These are phyloP conservation scores for Heteromeles arbutifolia DNA, from an alignment of 306 rosid species.

Conservation along the genomic window DNA sequence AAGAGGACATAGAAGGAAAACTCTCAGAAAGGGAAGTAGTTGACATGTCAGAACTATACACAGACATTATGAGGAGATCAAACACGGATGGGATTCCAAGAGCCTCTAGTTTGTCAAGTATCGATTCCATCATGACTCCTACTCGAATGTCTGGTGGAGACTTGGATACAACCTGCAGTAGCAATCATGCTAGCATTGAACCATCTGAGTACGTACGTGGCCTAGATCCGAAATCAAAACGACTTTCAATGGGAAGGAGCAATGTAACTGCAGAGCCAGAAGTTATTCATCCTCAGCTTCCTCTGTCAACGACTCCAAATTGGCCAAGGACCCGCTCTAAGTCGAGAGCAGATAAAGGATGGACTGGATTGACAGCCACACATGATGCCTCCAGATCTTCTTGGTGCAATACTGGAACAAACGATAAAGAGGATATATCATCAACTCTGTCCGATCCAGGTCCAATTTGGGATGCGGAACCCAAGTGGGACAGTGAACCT, in stretches of 20 bases:
- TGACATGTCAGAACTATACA: constrained; percentile 80
- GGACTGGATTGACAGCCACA: constrained; percentile 81
- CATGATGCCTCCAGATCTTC: constrained; percentile 70
- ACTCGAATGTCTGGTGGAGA: constrained; percentile 90
- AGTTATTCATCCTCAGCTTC: constrained; percentile 87
- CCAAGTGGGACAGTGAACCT: constrained; percentile 88
- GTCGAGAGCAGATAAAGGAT: constrained; percentile 85
- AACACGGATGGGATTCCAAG: constrained; percentile 86
- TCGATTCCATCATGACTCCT: constrained; percentile 96
- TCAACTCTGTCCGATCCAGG: constrained; percentile 98
- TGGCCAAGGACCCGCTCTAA: constrained; percentile 98
- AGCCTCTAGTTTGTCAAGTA: constrained; percentile 98
- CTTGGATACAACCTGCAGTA: constrained; percentile 58
- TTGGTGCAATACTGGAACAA: constrained; percentile 65
- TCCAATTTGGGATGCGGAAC: constrained; percentile 98
- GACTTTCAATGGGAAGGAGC: constrained; percentile 74
- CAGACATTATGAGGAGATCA: constrained; percentile 81
- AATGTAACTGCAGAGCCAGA: constrained; percentile 83
- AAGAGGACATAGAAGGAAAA: constrained; percentile 69
- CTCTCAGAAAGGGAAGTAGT: constrained; percentile 54
- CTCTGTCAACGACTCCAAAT: constrained; percentile 90
- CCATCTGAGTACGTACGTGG: constrained; percentile 98
- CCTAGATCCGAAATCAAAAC: constrained; percentile 87
- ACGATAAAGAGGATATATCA: constrained; percentile 94
- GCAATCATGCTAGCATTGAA: constrained; percentile 80